phyloP scores from a whole-genome alignment of 116 monocot species.

The Papilionanthe hybrid region DNA sequence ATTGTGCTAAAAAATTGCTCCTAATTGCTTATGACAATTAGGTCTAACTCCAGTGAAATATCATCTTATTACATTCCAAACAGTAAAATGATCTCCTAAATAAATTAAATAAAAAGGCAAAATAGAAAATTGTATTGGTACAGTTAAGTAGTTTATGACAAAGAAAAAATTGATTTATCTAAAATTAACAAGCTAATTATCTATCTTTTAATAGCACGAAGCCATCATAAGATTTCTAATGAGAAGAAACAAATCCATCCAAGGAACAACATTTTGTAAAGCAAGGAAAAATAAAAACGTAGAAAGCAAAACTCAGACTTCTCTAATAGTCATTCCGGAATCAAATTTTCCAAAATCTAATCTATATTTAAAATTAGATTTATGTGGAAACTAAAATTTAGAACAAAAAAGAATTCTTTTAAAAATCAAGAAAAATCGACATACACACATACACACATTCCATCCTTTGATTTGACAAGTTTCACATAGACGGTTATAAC shows the following conservation, averaged over 20 bases:
- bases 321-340: background rate
- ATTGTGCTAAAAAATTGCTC: background rate
- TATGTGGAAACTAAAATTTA: background rate
- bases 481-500: background rate
- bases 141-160: background rate
- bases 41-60: background rate
- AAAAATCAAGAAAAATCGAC: background rate
- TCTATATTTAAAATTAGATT: background rate
- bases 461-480: background rate
- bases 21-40: background rate
- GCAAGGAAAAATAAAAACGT: background rate
- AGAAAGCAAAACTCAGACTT: background rate
- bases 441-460: background rate
- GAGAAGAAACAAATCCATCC: background rate
- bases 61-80: conserved; percentile 1
- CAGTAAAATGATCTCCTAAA: background rate
- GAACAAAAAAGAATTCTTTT: background rate
- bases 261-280: background rate
- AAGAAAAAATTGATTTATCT: background rate
- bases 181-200: background rate
- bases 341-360: background rate
- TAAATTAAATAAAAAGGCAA: background rate
- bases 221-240: background rate
- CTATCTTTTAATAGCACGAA: background rate
- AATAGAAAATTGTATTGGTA: background rate